These are phyloP conservation scores for Phylloporus sp. DNA, from an alignment of 768 basidiomycete species.

Conservation along the genomic window DNA sequence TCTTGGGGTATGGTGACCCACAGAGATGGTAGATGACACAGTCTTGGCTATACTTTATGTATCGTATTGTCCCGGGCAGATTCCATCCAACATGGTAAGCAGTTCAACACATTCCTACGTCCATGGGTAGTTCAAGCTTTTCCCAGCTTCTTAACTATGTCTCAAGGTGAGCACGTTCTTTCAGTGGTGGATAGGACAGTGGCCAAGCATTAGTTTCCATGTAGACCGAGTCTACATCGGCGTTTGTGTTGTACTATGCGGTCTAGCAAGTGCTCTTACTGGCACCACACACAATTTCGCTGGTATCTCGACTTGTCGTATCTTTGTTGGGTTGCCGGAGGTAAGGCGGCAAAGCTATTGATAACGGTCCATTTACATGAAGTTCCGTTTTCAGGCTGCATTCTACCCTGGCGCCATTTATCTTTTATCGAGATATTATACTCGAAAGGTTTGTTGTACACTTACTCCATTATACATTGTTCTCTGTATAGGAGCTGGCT, in stretches of 20 bases:
- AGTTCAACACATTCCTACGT: background rate
- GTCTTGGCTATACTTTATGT: slow-evolving; percentile 55
- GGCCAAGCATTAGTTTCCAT: background rate
- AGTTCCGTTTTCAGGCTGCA: slow-evolving; percentile 38
- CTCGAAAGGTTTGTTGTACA: slow-evolving; percentile 12
- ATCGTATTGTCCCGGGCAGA: slow-evolving; percentile 63
- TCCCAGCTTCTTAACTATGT: slow-evolving; percentile 52
- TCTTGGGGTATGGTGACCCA: background rate
- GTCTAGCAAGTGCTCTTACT: slow-evolving; percentile 57
- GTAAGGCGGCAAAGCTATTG: slow-evolving; percentile 18
- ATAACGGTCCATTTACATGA: background rate
- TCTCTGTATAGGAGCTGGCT: slow-evolving; percentile 48
- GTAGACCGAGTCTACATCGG: slow-evolving; percentile 64
- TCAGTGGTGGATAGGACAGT: background rate
- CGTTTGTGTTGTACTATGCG: slow-evolving; percentile 58
- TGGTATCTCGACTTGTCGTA: slow-evolving; percentile 54
- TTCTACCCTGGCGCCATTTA: slow-evolving; percentile 58
- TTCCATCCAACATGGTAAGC: slow-evolving; percentile 16
- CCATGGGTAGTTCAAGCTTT: background rate
- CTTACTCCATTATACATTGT: background rate
- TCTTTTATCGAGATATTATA: slow-evolving; percentile 28
- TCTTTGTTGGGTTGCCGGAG: slow-evolving; percentile 64
- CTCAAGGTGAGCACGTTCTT: slow-evolving; percentile 34
- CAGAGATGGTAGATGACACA: slow-evolving; percentile 38
- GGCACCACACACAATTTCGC: slow-evolving; percentile 55